Percentiles rank a stretch among this genome's conserved stretches.
These are phyloP conservation scores for Aspergillus sp. DNA, from an alignment of 2,329 filamentous ascomycete genomes.

Conservation along the genomic window DNA sequence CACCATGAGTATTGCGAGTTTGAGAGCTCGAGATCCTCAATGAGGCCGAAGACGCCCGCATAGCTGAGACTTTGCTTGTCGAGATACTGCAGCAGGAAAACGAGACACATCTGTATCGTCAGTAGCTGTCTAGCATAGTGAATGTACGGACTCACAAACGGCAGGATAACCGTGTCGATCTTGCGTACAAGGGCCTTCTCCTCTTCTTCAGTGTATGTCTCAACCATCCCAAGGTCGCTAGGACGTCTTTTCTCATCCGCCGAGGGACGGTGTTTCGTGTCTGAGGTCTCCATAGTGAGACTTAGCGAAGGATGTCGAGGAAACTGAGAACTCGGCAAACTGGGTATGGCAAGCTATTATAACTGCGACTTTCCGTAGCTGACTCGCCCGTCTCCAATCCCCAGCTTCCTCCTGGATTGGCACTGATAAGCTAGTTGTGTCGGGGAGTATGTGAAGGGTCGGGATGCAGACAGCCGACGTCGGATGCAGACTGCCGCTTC, in stretches of 20 bases:
- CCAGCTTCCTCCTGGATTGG: background rate
- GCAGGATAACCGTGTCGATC: slow-evolving; percentile 1
- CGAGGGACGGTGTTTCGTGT: background rate
- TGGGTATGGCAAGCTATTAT: background rate
- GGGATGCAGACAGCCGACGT: background rate
- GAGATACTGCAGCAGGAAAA: slow-evolving; percentile 49
- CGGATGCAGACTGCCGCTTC: background rate
- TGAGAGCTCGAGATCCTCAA: slow-evolving; percentile 47
- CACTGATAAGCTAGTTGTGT: background rate
- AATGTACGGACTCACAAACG: background rate
- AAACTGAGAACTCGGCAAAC: too few relatives aligned
- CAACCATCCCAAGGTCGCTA: background rate
- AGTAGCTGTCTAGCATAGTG: background rate
- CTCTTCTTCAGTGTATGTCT: background rate
- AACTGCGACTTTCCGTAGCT: background rate
- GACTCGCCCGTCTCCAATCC: background rate
- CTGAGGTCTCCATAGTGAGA: background rate
- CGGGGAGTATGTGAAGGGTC: background rate
- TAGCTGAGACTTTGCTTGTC: slow-evolving; percentile 50
- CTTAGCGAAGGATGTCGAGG: background rate
- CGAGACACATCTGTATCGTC: slow-evolving; percentile 36
- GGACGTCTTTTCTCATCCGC: background rate
- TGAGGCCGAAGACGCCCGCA: slow-evolving; percentile 45
- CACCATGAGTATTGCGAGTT: slow-evolving; percentile 52
- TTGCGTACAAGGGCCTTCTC: slow-evolving; percentile 1